A percentile compares a stretch with the other conserved stretches of the same genome.
phyloP scores from a whole-genome alignment of 2,329 filamentous ascomycete genomes.

The Ophiostoma sp. region DNA sequence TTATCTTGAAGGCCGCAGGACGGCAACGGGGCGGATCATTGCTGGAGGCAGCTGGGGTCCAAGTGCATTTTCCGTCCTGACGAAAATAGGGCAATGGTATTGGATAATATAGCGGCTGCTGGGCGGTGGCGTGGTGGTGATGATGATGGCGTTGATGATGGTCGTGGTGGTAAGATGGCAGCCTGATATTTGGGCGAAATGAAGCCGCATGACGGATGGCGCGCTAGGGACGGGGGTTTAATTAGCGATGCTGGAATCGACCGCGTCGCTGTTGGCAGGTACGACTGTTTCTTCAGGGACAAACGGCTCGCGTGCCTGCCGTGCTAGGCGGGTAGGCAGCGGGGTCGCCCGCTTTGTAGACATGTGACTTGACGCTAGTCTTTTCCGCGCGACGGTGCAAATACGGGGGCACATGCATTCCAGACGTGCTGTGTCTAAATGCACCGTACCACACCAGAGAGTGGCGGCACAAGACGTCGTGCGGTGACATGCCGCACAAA shows the following conservation, averaged over 20 bases:
- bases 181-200: not conserved
- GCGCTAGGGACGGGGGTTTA: not conserved
- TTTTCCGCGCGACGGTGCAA: not conserved
- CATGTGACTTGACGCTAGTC: slow-evolving; percentile 1
- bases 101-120: not conserved
- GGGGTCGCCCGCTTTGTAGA: not conserved
- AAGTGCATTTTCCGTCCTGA: not conserved
- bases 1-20: slow-evolving; percentile 18
- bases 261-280: too few relatives aligned
- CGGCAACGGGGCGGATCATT: slow-evolving; percentile 20
- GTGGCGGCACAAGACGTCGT: not conserved
- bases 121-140: not conserved
- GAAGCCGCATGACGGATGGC: not conserved
- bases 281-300: not conserved
- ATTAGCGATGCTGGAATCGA: not conserved
- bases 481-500: not conserved
- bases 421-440: not conserved
- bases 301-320: not conserved
- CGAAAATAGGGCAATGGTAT: not conserved
- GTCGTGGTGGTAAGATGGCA: not conserved
- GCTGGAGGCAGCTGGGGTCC: slow-evolving; percentile 10
- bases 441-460: not conserved
- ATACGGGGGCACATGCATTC: not conserved
- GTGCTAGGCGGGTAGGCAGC: slow-evolving; percentile 1
- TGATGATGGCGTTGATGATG: not conserved